Percentiles rank a stretch among this genome's conserved stretches.
phyloP scores from a whole-genome alignment of 345 rosid species.

The Heritiera littoralis region DNA sequence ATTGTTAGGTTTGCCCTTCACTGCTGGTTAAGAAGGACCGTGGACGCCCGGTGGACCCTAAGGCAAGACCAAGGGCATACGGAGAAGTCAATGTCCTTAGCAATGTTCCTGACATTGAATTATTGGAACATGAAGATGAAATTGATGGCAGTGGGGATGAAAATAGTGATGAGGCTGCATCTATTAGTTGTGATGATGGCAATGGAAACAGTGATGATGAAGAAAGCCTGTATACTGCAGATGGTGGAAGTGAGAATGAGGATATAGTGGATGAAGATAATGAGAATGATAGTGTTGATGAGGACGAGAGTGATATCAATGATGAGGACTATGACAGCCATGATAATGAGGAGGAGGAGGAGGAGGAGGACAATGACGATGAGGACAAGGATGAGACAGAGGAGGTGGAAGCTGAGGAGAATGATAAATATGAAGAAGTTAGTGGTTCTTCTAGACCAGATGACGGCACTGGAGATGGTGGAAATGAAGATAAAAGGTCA shows the following conservation, averaged over 20 bases:
- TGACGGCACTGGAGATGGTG: constrained; percentile 24
- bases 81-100: constrained; percentile 72
- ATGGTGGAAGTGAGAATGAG: constrained; percentile 39
- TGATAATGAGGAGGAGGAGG: constrained; percentile 31
- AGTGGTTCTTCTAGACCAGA: constrained; percentile 20
- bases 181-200: constrained; percentile 34
- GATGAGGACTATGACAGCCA: constrained; percentile 20
- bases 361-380: constrained; percentile 29
- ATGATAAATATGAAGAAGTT: constrained; percentile 27
- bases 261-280: constrained; percentile 41
- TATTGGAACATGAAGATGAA: constrained; percentile 51
- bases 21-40: constrained; percentile 93
- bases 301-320: constrained; percentile 27
- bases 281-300: constrained; percentile 29
- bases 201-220: constrained; percentile 40
- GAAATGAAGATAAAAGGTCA: constrained; percentile 30
- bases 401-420: constrained; percentile 37
- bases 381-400: constrained; percentile 15
- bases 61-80: constrained; percentile 79
- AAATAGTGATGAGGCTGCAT: constrained; percentile 29
- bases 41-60: constrained; percentile 73
- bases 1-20: constrained; percentile 75
- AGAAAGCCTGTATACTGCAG: constrained; percentile 35
- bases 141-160: constrained; percentile 42
- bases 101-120: constrained; percentile 70